phyloP scores from a whole-genome alignment of 2,329 filamentous ascomycete genomes.

The Thermomyces lanuginosus region DNA sequence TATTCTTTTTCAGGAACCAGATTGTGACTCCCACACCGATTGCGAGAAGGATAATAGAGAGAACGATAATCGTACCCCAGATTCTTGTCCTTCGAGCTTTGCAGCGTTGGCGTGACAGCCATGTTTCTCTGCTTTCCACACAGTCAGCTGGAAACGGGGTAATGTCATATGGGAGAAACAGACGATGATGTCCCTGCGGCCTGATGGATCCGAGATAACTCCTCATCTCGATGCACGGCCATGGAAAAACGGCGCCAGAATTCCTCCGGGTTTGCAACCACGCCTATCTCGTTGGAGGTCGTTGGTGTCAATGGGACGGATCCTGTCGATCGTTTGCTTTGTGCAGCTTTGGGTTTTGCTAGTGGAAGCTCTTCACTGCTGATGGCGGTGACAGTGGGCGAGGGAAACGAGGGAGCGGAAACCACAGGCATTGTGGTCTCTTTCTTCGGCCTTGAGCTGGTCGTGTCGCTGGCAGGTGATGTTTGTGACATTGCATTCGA shows the following conservation, averaged over 20 bases:
- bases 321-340: too few species aligned
- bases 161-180: not conserved
- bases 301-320: constrained; percentile 3
- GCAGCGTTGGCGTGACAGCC: constrained; percentile 35
- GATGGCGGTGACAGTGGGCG: too few species aligned
- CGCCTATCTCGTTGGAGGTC: not conserved
- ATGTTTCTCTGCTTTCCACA: constrained; percentile 30
- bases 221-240: constrained; percentile 41
- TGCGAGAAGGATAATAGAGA: constrained; percentile 21
- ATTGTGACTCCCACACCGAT: constrained; percentile 31
- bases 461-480: too few species aligned
- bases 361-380: too few species aligned
- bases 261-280: constrained; percentile 31
- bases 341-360: too few species aligned
- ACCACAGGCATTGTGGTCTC: too few species aligned
- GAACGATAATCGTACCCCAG: constrained; percentile 20
- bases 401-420: too few species aligned
- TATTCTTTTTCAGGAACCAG: constrained; percentile 25
- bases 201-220: too few species aligned
- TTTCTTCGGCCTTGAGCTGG: too few species aligned
- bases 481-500: too few species aligned
- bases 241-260: constrained; percentile 46
- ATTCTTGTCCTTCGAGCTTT: constrained; percentile 35
- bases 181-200: constrained; percentile 6
- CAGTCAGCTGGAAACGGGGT: constrained; percentile 3